Base-by-base conservation (phyloP, 345 rosid genomes). In the Eucalyptus regnans region DNA sequence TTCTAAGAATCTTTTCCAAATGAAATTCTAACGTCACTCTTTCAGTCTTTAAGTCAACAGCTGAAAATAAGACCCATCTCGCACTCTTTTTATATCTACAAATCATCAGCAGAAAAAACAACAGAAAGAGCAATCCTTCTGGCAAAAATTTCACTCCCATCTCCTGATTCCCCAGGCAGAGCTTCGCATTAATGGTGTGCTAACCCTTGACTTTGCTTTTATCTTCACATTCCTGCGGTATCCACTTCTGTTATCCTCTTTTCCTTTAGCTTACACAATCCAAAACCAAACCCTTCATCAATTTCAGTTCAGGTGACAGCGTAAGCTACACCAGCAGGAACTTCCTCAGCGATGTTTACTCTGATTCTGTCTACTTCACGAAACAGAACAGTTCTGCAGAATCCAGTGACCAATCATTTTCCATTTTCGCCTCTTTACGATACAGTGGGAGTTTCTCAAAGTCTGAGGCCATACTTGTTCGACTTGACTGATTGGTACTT, bases 391-490 rank as follows among this genome's bases (percentile, higher is more conserved):
- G 60, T 33, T 23, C 90, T 85, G 64, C 54, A 83, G 25, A 1
- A 71, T 29, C 41, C 89, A 62, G 62, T 79, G 64, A 33, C 29
- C 81, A 51, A 50, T 41, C 83, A 86, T 22, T 81, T 51, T 41
- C 50, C 8, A 4, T 66, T 3, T 31, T 31, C 48, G 46, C 76
- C 16, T 12, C 91, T 94, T 51, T 93, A 95, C 83, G 86, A 84
- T 14, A 92, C 96, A 33, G 95, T 93, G 33, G 95, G 96, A 86
- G 87, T 92, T 62, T 94, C 92, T 92, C 54, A 29, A 29, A 60
- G 66, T 33, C 33, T 33, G 41, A 87, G 95, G 79, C 81, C 60
- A 23, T 95, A 92, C 90, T 88, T 50, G 44, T 71, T 96, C 88
- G 6, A 87, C 76, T 15, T n/a, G 18, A 90, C 93, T 58, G 58